Evolutionary conservation across 345 rosid species (phyloP), one percentile per base, ranked within the genome.

Genomic region (Acer yangbiense): DNA sequence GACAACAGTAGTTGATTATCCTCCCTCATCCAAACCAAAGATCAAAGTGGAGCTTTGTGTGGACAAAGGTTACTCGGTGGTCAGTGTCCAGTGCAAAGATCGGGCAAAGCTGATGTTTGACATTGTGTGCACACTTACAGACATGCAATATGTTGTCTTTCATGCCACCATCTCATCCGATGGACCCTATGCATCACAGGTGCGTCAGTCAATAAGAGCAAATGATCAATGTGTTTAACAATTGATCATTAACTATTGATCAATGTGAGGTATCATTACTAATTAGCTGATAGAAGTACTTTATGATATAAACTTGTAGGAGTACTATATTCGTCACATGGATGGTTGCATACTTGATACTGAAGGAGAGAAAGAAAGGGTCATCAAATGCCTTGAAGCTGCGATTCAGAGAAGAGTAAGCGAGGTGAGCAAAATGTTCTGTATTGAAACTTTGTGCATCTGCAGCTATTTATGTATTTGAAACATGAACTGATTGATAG

Each of bases 121-220:
- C 83, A 89, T 93, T 82, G 98, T 95, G 17, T 95, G 97, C 90
- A 95, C 99, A 29, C 91, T 95, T 50, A 95, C 99, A 11, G 99
- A 95, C 68, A 92, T 93, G 99, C 97, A 95, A 39, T 95, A 95
- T 80, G 96, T 92, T 74, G 98, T 95, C 78, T 95, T 92, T 68
- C 99, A 93, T 77, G 99, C 99, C 61, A 84, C 82, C 61, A 90
- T 93, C 65, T 85, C 90, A 7, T 93, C 98, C 0, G 85, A 83
- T 43, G 97, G 91, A n/a, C 92, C 97, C 67, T 82, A 82, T 82
- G 98, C 98, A 12, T 82, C 85, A 55, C 98, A 93, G 92, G 96
- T 87, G 73, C 7, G 64, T 60, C 18, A 9, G 20, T 16, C 3
- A 4, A 57, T 18, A 6, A 2, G 9, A 16, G 62, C 27, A n/a